Evolutionary conservation across 495 filamentous ascomycete genomes (phyloP).

Genomic region (Hypoxylon rickii): DNA sequence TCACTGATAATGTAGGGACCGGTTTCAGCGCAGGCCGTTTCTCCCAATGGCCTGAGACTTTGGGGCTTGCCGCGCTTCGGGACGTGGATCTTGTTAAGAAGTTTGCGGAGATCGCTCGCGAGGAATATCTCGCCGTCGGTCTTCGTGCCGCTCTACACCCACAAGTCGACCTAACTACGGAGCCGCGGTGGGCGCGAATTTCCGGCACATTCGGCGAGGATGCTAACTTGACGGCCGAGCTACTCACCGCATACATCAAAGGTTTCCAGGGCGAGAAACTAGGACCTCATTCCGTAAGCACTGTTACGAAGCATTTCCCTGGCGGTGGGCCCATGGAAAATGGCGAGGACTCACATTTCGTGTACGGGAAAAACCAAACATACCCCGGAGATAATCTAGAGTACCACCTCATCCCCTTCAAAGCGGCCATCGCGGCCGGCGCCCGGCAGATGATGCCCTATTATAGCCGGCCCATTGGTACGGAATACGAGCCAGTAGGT

Average conservation of each 20-base stretch:
- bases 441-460: slow-evolving; percentile 44
- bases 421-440: slow-evolving; percentile 39
- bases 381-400: slow-evolving; percentile 44
- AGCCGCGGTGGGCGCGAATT: slow-evolving; percentile 45
- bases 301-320: slow-evolving; percentile 47
- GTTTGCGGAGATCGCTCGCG: slow-evolving; percentile 31
- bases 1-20: slow-evolving; percentile 30
- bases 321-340: slow-evolving; percentile 43
- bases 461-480: slow-evolving; percentile 35
- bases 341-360: slow-evolving; percentile 46
- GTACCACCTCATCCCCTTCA: slow-evolving; percentile 38
- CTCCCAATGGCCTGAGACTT: slow-evolving; percentile 36
- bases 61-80: slow-evolving; percentile 32
- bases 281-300: slow-evolving; percentile 32
- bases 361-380: slow-evolving; percentile 42
- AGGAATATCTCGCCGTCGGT: slow-evolving; percentile 34
- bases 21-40: slow-evolving; percentile 28
- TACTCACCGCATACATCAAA: slow-evolving; percentile 32
- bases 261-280: slow-evolving; percentile 32
- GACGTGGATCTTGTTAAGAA: slow-evolving; percentile 13
- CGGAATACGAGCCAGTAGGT: slow-evolving; percentile 33
- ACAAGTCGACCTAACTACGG: slow-evolving; percentile 45
- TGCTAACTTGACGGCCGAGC: slow-evolving; percentile 33
- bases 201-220: slow-evolving; percentile 40
- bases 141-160: slow-evolving; percentile 40